Conservation (phyloP, 2,329 filamentous ascomycete species). For the Cryphonectria carpinicola region DNA sequence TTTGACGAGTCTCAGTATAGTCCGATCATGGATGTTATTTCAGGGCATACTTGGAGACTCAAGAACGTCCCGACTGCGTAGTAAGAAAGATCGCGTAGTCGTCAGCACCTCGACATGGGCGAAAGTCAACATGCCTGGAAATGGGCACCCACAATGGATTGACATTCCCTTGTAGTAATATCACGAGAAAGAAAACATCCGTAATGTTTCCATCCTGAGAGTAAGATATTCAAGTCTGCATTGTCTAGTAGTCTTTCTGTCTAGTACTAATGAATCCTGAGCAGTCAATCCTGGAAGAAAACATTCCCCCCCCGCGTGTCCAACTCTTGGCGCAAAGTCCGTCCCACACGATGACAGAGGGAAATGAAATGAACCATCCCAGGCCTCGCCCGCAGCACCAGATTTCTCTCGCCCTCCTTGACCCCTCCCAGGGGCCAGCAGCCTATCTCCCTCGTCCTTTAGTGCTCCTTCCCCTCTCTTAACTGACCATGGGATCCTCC, state of each 20-base stretch:
- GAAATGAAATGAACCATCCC: no score
- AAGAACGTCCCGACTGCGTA: no score
- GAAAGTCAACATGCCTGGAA: not conserved
- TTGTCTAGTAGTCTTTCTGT: not conserved
- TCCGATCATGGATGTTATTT: no score
- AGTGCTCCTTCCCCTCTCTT: not conserved
- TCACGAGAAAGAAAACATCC: not conserved
- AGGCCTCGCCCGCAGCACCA: not conserved
- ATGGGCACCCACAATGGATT: not conserved
- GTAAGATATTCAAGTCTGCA: not conserved
- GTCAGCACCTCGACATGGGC: not conserved
- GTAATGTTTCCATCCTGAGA: not conserved
- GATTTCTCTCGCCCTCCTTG: not conserved
- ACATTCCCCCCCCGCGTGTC: not conserved
- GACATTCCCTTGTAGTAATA: not conserved
- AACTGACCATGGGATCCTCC: conserved; percentile 45
- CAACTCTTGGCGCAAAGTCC: not conserved
- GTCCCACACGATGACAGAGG: not conserved
- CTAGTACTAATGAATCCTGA: not conserved
- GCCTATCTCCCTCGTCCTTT: no score
- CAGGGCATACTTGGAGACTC: not conserved
- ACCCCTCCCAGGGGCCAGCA: not conserved
- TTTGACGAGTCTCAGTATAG: no score
- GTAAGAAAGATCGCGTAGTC: not conserved
- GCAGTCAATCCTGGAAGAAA: not conserved